A percentile compares a stretch with the other conserved stretches of the same genome.
These are phyloP conservation scores for Monosporozyma siamensis DNA, from an alignment of 805 yeast genomes.

Conservation along the genomic window DNA sequence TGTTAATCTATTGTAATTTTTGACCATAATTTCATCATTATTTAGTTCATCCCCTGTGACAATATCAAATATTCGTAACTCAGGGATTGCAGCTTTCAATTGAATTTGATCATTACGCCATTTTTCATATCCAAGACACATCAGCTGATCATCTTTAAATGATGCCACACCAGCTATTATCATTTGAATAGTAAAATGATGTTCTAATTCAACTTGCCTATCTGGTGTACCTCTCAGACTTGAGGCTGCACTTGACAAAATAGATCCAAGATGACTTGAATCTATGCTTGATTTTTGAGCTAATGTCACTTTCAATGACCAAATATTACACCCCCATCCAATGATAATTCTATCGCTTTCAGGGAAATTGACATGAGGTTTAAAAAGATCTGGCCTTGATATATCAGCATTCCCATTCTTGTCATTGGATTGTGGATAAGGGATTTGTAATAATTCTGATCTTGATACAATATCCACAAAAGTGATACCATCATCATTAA, in stretches of 20 bases:
- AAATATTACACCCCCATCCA: conserved; percentile 77
- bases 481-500: conserved; percentile 72
- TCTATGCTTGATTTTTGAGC: conserved; percentile 3
- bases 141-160: conserved; percentile 61
- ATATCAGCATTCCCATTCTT: conserved; percentile 36
- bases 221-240: conserved; percentile 39
- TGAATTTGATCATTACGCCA: not conserved
- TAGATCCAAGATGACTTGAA: conserved; percentile 19
- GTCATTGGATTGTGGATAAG: conserved; percentile 36
- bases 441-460: conserved; percentile 40
- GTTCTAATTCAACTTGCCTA: conserved; percentile 33
- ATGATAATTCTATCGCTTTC: conserved; percentile 59
- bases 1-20: conserved; percentile 49
- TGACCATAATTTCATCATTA: conserved; percentile 68
- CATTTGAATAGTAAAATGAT: conserved; percentile 34
- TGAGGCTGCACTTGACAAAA: conserved; percentile 34
- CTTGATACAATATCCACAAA: conserved; percentile 50
- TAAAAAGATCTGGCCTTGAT: conserved; percentile 61
- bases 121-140: conserved; percentile 30
- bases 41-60: conserved; percentile 61
- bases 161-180: conserved; percentile 70
- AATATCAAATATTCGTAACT: conserved; percentile 58
- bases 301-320: conserved; percentile 49
- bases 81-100: conserved; percentile 49
- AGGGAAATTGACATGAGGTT: conserved; percentile 66